Percentiles rank a stretch among this genome's conserved stretches.
phyloP scores from a whole-genome alignment of 2,329 filamentous ascomycete genomes.

The Aureobasidium zeae region DNA sequence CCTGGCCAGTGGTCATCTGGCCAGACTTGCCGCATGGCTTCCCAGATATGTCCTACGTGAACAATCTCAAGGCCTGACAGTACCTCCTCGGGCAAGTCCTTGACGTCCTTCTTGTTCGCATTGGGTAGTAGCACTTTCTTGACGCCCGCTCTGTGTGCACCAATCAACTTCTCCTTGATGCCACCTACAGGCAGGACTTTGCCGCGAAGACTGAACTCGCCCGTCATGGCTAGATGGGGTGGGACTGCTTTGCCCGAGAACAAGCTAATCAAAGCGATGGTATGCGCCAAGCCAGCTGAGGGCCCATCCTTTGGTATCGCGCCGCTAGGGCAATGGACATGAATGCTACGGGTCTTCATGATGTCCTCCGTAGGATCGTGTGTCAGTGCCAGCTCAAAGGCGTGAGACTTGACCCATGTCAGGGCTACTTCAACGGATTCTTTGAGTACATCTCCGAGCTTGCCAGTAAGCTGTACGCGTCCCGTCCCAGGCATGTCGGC shows the following conservation, averaged over 20 bases:
- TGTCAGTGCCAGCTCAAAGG: slow-evolving; percentile 79
- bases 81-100: slow-evolving; percentile 84
- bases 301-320: slow-evolving; percentile 90
- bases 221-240: slow-evolving; percentile 91
- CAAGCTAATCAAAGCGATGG: slow-evolving; percentile 81
- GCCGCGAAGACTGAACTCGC: slow-evolving; percentile 69
- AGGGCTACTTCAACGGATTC: slow-evolving; percentile 94
- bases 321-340: slow-evolving; percentile 91
- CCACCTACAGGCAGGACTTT: slow-evolving; percentile 90
- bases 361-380: slow-evolving; percentile 77
- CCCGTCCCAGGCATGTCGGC: slow-evolving; percentile 93
- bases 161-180: slow-evolving; percentile 98
- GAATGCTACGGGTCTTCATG: slow-evolving; percentile 88
- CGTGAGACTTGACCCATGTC: slow-evolving; percentile 94
- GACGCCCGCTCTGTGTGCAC: slow-evolving; percentile 82
- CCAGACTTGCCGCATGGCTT: slow-evolving; percentile 85
- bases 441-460: slow-evolving; percentile 91
- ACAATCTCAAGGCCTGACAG: slow-evolving; percentile 78
- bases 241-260: slow-evolving; percentile 81
- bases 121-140: slow-evolving; percentile 85
- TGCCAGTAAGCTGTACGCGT: slow-evolving; percentile 88
- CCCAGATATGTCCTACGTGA: slow-evolving; percentile 87
- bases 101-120: slow-evolving; percentile 84
- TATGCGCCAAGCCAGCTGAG: slow-evolving; percentile 81
- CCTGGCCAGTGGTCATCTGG: slow-evolving; percentile 79